Conservation (phyloP, 768 basidiomycete species). For the Tulasnella sp. region DNA sequence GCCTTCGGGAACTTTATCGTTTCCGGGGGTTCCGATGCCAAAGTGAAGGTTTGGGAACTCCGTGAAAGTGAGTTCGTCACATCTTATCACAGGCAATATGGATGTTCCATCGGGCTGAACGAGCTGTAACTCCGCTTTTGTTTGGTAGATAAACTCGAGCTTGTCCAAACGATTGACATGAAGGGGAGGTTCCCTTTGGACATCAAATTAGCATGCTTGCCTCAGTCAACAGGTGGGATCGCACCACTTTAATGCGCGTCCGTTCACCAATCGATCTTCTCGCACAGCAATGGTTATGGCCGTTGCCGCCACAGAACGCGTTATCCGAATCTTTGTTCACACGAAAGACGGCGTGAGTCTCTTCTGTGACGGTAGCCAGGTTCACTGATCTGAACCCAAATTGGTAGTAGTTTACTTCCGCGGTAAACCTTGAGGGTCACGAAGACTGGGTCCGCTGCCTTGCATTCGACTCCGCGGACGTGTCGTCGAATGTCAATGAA, state of each 20-base stretch:
- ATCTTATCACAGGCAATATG: background rate
- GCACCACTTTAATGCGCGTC: background rate
- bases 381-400: conserved; percentile 17
- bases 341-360: conserved; percentile 47
- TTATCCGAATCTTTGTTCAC: conserved; percentile 68
- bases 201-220: conserved; percentile 55
- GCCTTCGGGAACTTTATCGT: conserved; percentile 44
- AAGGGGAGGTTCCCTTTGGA: conserved; percentile 69
- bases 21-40: conserved; percentile 78
- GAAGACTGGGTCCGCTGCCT: conserved; percentile 93
- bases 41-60: conserved; percentile 66
- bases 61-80: conserved; percentile 10
- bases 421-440: conserved; percentile 52
- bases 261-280: background rate
- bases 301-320: conserved; percentile 71
- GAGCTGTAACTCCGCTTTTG: background rate
- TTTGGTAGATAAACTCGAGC: background rate
- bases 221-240: conserved; percentile 53
- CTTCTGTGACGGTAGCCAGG: background rate
- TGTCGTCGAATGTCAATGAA: conserved; percentile 34
- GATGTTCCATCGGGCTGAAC: background rate
- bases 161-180: conserved; percentile 53
- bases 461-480: conserved; percentile 45
- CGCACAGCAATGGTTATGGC: conserved; percentile 54
- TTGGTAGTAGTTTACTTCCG: conserved; percentile 23